A percentile compares a stretch with the other conserved stretches of the same genome.
Evolutionary conservation across 768 basidiomycete genomes (phyloP).

Genomic region (Termitomyces heimii): DNA sequence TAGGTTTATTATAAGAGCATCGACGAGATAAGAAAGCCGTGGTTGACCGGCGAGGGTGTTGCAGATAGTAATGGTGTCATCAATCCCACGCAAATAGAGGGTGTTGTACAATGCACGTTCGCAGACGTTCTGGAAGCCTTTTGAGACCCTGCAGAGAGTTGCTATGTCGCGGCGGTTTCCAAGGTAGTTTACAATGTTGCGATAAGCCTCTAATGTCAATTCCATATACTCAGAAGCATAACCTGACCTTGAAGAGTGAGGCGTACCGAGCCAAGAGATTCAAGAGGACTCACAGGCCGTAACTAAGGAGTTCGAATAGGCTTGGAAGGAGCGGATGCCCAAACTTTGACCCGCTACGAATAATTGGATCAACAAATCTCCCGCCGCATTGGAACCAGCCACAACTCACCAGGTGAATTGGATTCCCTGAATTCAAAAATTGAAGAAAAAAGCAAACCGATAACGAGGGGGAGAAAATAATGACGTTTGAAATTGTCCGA

Average conservation of each 20-base stretch:
- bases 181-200: slow-evolving; percentile 49
- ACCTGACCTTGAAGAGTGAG: slow-evolving; percentile 20
- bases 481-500: slow-evolving; percentile 10
- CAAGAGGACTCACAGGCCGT: slow-evolving; percentile 22
- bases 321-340: slow-evolving; percentile 12
- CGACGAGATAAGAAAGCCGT: slow-evolving; percentile 46
- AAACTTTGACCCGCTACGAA: slow-evolving; percentile 3
- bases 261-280: not conserved
- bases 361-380: not conserved
- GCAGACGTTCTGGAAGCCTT: slow-evolving; percentile 44
- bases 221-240: slow-evolving; percentile 48
- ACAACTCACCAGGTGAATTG: slow-evolving; percentile 6
- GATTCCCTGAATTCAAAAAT: not conserved
- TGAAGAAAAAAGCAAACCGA: slow-evolving; percentile 1
- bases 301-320: slow-evolving; percentile 13
- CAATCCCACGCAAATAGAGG: slow-evolving; percentile 37
- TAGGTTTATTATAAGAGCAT: slow-evolving; percentile 46
- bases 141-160: slow-evolving; percentile 52
- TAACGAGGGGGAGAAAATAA: not conserved
- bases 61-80: slow-evolving; percentile 38
- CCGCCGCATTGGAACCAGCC: not conserved
- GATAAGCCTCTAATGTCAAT: slow-evolving; percentile 53
- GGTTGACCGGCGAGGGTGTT: slow-evolving; percentile 35
- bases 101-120: slow-evolving; percentile 59
- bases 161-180: slow-evolving; percentile 48